These are phyloP conservation scores for Claviceps humidiphila DNA, from an alignment of 2,329 filamentous ascomycete species.

Conservation along the genomic window DNA sequence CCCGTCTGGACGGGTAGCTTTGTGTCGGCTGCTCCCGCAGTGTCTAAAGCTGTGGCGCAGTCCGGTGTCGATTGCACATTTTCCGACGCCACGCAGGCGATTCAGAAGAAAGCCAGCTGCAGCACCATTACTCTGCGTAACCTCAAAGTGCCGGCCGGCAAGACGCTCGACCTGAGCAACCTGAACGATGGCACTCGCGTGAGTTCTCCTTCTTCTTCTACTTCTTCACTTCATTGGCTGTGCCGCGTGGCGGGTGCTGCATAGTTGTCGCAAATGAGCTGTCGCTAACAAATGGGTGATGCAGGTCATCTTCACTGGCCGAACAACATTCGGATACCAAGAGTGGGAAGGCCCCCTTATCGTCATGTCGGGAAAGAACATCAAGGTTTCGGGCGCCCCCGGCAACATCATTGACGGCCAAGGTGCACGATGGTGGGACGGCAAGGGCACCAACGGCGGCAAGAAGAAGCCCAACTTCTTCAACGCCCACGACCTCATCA, in stretches of 20 bases:
- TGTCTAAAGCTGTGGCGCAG: neutral
- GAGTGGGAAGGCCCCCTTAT: neutral
- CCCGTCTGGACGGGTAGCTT: neutral
- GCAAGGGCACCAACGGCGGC: slow-evolving; percentile 43
- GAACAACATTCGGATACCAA: neutral
- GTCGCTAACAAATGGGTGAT: neutral
- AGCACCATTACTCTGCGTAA: neutral
- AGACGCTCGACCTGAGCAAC: neutral
- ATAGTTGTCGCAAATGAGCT: too few relatives aligned
- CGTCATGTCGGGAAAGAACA: neutral
- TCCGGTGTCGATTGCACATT: neutral
- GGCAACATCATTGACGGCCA: slow-evolving; percentile 37
- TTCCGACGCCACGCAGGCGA: neutral
- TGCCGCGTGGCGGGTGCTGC: too few relatives aligned
- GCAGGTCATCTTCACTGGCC: neutral
- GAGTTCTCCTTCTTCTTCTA: neutral
- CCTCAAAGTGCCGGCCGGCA: neutral
- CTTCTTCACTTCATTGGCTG: too few relatives aligned
- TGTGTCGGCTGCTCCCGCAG: neutral
- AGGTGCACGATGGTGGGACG: slow-evolving; percentile 48
- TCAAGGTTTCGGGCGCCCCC: neutral
- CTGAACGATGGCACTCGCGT: neutral
- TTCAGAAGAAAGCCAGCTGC: neutral
- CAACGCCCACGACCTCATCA: slow-evolving; percentile 27
- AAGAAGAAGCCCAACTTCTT: slow-evolving; percentile 52